Evolutionary conservation across 106 monocot species (phyloP).

Genomic region (Agapanthus africanus): DNA sequence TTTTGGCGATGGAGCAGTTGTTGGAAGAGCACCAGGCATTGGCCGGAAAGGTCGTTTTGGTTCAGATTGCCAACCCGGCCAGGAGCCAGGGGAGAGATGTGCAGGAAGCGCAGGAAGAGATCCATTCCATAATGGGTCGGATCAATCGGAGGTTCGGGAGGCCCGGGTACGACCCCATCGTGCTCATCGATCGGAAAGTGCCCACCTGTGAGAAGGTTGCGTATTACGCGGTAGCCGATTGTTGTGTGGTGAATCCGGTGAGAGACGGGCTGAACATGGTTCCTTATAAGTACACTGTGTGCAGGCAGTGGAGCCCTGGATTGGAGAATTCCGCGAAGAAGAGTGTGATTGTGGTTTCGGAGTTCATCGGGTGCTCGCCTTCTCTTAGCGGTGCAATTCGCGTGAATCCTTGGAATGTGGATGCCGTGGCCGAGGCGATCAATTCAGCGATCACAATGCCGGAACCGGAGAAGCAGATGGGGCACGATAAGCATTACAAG

Average conservation of each 20-base stretch:
- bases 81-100: conserved; percentile 77
- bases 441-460: conserved; percentile 59
- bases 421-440: conserved; percentile 68
- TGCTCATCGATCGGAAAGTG: conserved; percentile 44
- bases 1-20: conserved; percentile 77
- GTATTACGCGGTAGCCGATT: conserved; percentile 65
- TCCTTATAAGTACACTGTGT: conserved; percentile 83
- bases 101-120: conserved; percentile 65
- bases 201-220: conserved; percentile 68
- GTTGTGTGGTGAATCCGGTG: conserved; percentile 75
- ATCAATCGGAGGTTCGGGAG: conserved; percentile 59
- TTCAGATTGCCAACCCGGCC: conserved; percentile 87
- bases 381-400: conserved; percentile 52
- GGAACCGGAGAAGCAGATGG: conserved; percentile 72
- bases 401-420: conserved; percentile 84
- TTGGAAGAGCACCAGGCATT: conserved; percentile 51
- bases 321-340: too few species aligned
- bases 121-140: conserved; percentile 19
- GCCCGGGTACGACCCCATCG: conserved; percentile 67
- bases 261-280: conserved; percentile 84
- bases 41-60: conserved; percentile 51
- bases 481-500: conserved; percentile 75
- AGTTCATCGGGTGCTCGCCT: conserved; percentile 59
- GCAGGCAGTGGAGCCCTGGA: conserved; percentile 50
- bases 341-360: conserved; percentile 77